These are phyloP conservation scores for Podila clonocystis DNA, from an alignment of 192 early-diverging fungal genomes.

Conservation along the genomic window DNA sequence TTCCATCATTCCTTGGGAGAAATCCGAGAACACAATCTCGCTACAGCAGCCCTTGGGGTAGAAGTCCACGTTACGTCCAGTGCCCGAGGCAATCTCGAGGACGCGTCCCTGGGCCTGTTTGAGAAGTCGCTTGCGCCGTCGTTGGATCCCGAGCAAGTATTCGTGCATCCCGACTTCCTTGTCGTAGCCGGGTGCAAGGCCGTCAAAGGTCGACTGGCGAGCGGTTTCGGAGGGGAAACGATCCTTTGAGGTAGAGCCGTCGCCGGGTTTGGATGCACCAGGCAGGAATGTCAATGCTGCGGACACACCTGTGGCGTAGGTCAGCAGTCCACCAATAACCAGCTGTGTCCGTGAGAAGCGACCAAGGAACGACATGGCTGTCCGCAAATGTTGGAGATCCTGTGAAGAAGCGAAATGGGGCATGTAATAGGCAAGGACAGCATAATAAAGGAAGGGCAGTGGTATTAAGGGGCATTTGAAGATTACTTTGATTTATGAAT, in stretches of 20 bases:
- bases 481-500: neutral
- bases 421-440: no score
- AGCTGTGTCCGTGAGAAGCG: constrained; percentile 44
- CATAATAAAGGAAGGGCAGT: no score
- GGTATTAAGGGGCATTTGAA: no score
- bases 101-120: constrained; percentile 31
- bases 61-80: constrained; percentile 44
- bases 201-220: constrained; percentile 36
- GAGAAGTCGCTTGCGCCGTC: constrained; percentile 39
- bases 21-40: constrained; percentile 50
- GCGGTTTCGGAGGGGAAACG: constrained; percentile 31
- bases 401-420: no score
- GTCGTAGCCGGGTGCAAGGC: constrained; percentile 35
- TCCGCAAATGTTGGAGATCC: no score
- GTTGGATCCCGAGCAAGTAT: constrained; percentile 42
- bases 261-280: neutral
- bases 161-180: constrained; percentile 36
- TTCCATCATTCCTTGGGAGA: constrained; percentile 50
- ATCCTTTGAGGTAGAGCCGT: neutral
- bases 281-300: constrained; percentile 42
- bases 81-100: constrained; percentile 44
- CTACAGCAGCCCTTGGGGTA: constrained; percentile 37
- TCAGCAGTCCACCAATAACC: constrained; percentile 33
- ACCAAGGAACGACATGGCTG: constrained; percentile 38
- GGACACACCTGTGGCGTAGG: constrained; percentile 43